Conservation (phyloP, 192 early-diverging fungal genomes). For the Lobosporangium transversale region DNA sequence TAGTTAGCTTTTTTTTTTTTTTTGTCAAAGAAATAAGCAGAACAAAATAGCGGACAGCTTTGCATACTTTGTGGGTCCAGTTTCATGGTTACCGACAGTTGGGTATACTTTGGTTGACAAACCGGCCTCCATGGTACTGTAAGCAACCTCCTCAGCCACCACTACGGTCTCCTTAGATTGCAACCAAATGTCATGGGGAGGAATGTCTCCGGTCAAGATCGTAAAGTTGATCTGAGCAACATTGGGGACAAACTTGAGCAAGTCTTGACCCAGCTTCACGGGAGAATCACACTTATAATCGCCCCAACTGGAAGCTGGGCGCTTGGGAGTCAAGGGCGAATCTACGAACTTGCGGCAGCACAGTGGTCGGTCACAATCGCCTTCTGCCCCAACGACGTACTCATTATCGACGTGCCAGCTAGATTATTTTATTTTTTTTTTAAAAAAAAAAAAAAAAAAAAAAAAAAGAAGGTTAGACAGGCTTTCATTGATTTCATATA, state of each 20-base stretch:
- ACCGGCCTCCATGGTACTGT: slow-evolving; percentile 40
- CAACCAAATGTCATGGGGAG: slow-evolving; percentile 65
- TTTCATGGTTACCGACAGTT: slow-evolving; percentile 65
- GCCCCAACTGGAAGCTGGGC: slow-evolving; percentile 51
- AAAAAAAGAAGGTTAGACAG: too few species aligned
- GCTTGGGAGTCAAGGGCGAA: slow-evolving; percentile 51
- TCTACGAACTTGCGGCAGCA: slow-evolving; percentile 62
- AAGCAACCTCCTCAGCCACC: slow-evolving; percentile 49
- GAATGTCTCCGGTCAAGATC: slow-evolving; percentile 67
- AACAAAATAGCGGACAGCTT: too few species aligned
- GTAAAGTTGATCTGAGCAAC: slow-evolving; percentile 55
- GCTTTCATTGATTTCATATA: too few species aligned
- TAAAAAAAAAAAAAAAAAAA: background rate
- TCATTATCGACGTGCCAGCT: slow-evolving; percentile 40
- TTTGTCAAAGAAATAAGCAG: too few species aligned
- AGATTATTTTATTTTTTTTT: background rate
- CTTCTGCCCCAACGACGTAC: slow-evolving; percentile 54
- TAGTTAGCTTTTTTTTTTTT: background rate
- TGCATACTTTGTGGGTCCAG: slow-evolving; percentile 57
- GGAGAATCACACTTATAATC: slow-evolving; percentile 63
- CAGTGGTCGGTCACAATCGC: slow-evolving; percentile 58
- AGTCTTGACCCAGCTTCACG: slow-evolving; percentile 55
- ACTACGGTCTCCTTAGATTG: slow-evolving; percentile 53
- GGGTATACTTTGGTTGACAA: slow-evolving; percentile 56
- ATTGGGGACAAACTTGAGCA: slow-evolving; percentile 57